Evolutionary conservation across 345 rosid genomes (phyloP).

Genomic region (Euphorbia tirucalli): DNA sequence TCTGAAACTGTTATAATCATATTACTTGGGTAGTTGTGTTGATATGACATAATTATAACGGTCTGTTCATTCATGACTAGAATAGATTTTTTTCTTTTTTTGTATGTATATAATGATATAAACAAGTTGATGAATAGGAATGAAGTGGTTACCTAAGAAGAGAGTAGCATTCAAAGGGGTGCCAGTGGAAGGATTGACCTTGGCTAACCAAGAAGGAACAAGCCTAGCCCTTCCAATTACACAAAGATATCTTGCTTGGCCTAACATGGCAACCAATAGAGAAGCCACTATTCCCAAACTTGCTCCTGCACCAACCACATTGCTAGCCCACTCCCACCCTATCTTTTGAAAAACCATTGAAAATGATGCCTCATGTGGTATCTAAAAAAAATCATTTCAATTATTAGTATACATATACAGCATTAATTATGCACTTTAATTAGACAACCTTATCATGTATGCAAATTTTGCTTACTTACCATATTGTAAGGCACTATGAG

Average conservation of each 20-base stretch:
- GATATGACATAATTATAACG: too few relatives aligned
- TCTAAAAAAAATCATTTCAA: conserved; percentile 32
- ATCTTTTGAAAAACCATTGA: conserved; percentile 58
- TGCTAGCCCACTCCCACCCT: conserved; percentile 87
- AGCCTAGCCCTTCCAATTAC: conserved; percentile 83
- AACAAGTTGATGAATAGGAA: too few relatives aligned
- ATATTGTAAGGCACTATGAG: conserved; percentile 71
- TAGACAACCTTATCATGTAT: too few relatives aligned
- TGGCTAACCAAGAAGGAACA: conserved; percentile 85
- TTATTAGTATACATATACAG: too few relatives aligned
- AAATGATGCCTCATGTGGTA: conserved; percentile 57
- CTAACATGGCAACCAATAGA: conserved; percentile 91
- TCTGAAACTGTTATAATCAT: too few relatives aligned
- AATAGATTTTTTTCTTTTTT: too few relatives aligned
- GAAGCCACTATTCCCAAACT: conserved; percentile 95
- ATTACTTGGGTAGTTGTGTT: too few relatives aligned
- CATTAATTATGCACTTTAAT: too few relatives aligned
- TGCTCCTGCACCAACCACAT: conserved; percentile 90
- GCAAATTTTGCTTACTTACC: conserved; percentile 37
- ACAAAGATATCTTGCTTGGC: conserved; percentile 96
- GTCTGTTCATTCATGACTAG: too few relatives aligned
- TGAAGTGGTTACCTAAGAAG: conserved; percentile 58
- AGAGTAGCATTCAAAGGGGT: conserved; percentile 94
- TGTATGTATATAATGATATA: too few relatives aligned
- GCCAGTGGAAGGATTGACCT: conserved; percentile 92